Base-by-base conservation (phyloP, 257 asterid species). In the Fraxinus americana region DNA sequence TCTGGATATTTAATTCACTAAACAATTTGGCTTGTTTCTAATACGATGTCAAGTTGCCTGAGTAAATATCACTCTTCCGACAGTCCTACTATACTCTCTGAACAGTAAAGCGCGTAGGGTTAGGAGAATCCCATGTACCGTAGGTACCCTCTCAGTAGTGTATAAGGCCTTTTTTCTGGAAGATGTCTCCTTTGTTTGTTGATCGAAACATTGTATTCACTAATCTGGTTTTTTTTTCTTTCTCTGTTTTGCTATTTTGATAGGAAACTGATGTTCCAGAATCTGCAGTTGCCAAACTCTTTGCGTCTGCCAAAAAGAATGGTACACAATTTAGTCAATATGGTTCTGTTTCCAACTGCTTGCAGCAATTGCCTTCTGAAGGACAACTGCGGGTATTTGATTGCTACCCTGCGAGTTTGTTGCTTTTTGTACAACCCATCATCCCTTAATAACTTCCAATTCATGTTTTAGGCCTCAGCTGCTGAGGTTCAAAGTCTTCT, bases 201-300 rank as follows among this genome's bases (percentile, higher is more conserved):
- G 25, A 7, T n/a, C 4, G 36, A 23, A 7, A 63, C 61, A 57
- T 32, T 41, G 73, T 77, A 74, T 79, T 81, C 35, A 17, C 34
- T 76, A 72, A 76, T 71, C 70, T 80, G 12, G n/a, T 23, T 72
- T 61, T 29, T 23, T 9, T 43, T 43, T 43, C 12, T 2, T 14
- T 65, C 21, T 70, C 38, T 57, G 21, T 13, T 83, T 78, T 78
- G 14, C 23, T 67, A 27, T 71, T 67, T 79, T 73, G 30, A 75
- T 77, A 96, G 98, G 98, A 91, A 89, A 93, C 84, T 79, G 99
- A 91, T 86, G 68, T 80, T 83, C 98, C 98, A 57, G 99, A 93
- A 81, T 88, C 90, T 30, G 97, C 98, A 23, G 91, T 96, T 75
- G 97, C 99, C 71, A 87, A 81, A 78, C 89, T 96, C 66, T 92